A percentile compares a stretch with the other conserved stretches of the same genome.
Evolutionary conservation across 2,329 filamentous ascomycete genomes (phyloP).

Genomic region (Xylaria sp.): DNA sequence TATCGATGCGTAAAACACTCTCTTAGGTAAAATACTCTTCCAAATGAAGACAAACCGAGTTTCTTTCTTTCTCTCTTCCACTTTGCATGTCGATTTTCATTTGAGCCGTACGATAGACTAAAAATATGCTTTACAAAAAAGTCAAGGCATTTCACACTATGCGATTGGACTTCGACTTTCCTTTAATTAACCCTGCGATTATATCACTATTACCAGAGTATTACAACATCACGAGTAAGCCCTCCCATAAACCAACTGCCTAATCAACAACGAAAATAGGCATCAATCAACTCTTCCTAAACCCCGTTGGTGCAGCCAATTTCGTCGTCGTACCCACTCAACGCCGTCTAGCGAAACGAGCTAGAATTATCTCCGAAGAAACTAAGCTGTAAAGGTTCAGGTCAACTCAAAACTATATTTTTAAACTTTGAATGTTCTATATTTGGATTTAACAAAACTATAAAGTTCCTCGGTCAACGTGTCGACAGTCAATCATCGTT

Average conservation of each 20-base stretch:
- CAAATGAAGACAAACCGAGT: not conserved
- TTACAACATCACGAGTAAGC: not conserved
- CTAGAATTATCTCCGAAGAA: not conserved
- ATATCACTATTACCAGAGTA: not conserved
- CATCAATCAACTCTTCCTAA: not conserved
- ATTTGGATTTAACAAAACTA: too few relatives aligned
- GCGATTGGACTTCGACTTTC: not conserved
- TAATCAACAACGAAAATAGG: not conserved
- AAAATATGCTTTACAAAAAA: not conserved
- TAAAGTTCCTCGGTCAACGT: too few relatives aligned
- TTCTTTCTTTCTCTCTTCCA: not conserved
- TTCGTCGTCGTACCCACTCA: not conserved
- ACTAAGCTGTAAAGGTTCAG: not conserved
- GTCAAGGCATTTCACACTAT: not conserved
- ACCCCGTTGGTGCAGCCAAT: not conserved
- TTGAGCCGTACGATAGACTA: not conserved
- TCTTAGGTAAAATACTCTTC: not conserved
- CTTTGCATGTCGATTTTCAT: not conserved
- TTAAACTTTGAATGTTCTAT: not conserved
- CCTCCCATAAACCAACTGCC: not conserved
- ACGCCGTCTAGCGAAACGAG: not conserved
- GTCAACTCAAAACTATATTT: not conserved
- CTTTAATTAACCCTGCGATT: not conserved
- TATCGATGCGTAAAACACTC: too few relatives aligned
- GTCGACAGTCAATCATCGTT: too few relatives aligned